These are phyloP conservation scores for Lagenidium giganteum DNA, from an alignment of 352 stramenopile genomes.

Conservation along the genomic window DNA sequence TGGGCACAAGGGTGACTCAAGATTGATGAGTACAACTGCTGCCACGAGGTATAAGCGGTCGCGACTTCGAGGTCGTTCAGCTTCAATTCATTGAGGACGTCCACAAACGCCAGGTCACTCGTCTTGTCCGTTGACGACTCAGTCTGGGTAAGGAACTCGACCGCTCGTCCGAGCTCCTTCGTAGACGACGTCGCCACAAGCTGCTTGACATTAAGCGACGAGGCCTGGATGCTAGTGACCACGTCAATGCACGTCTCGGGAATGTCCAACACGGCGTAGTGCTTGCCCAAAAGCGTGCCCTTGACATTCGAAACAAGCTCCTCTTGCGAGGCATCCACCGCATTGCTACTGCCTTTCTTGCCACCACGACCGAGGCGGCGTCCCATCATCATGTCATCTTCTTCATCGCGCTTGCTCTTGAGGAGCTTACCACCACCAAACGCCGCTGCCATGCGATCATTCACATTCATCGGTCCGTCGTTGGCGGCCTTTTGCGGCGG, in stretches of 20 bases:
- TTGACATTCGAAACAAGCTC: conserved; percentile 50
- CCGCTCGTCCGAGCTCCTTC: conserved; percentile 64
- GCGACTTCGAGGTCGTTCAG: conserved; percentile 77
- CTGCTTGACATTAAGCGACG: conserved; percentile 51
- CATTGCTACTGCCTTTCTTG: conserved; percentile 12
- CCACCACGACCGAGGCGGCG: conserved; percentile 3
- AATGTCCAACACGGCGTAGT: conserved; percentile 68
- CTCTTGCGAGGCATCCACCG: conserved; percentile 26
- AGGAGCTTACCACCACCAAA: conserved; percentile 33
- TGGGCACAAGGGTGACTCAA: conserved; percentile 44
- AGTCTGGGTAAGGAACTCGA: conserved; percentile 69
- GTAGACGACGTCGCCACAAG: conserved; percentile 57
- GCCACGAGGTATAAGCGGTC: conserved; percentile 55
- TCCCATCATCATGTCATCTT: conserved; percentile 44
- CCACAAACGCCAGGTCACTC: conserved; percentile 41
- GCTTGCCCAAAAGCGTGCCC: conserved; percentile 53
- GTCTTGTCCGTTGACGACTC: conserved; percentile 42
- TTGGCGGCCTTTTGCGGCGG: conserved; percentile 28
- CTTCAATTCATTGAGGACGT: conserved; percentile 71
- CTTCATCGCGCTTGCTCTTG: conserved; percentile 46
- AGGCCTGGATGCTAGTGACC: conserved; percentile 38
- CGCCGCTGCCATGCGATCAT: background rate
- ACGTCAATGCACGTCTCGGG: conserved; percentile 76
- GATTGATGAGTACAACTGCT: conserved; percentile 47
- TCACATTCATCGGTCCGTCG: background rate